Conservation (phyloP, 1,139 yeast species). For the Candida sanyaensis region DNA sequence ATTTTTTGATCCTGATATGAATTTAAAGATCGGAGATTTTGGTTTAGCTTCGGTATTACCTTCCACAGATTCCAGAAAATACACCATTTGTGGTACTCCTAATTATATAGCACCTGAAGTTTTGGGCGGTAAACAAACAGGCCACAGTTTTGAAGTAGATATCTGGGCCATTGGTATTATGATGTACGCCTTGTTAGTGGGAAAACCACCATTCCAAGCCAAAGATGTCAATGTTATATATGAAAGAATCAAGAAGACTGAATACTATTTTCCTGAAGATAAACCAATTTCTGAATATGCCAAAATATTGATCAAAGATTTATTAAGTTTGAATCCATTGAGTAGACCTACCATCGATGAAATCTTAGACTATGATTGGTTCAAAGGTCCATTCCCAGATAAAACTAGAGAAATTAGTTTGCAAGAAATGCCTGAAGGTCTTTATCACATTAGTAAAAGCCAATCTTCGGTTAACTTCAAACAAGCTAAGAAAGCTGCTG, state of each 20-base stretch:
- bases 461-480: constrained; percentile 74
- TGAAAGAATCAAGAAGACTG: constrained; percentile 85
- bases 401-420: constrained; percentile 64
- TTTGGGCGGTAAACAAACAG: constrained; percentile 80
- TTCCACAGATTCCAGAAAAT: constrained; percentile 67
- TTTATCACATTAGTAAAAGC: constrained; percentile 54
- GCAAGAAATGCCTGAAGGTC: constrained; percentile 57
- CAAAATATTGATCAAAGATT: constrained; percentile 63
- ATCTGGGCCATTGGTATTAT: constrained; percentile 97
- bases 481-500: constrained; percentile 63
- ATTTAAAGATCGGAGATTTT: constrained; percentile 92
- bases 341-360: constrained; percentile 81
- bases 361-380: constrained; percentile 81
- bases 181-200: constrained; percentile 86
- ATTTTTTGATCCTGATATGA: constrained; percentile 90
- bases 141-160: constrained; percentile 93
- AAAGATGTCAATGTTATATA: constrained; percentile 92
- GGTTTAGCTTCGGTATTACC: constrained; percentile 92
- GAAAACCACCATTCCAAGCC: constrained; percentile 97
- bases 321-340: constrained; percentile 77
- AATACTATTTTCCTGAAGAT: constrained; percentile 78
- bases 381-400: constrained; percentile 83
- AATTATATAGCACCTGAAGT: constrained; percentile 98
- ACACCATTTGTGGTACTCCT: constrained; percentile 97
- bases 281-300: constrained; percentile 73